Percentiles rank a stretch among this genome's conserved stretches.
Conservation (phyloP, 2,329 filamentous ascomycete species). For the Bipolaris gigantea region DNA sequence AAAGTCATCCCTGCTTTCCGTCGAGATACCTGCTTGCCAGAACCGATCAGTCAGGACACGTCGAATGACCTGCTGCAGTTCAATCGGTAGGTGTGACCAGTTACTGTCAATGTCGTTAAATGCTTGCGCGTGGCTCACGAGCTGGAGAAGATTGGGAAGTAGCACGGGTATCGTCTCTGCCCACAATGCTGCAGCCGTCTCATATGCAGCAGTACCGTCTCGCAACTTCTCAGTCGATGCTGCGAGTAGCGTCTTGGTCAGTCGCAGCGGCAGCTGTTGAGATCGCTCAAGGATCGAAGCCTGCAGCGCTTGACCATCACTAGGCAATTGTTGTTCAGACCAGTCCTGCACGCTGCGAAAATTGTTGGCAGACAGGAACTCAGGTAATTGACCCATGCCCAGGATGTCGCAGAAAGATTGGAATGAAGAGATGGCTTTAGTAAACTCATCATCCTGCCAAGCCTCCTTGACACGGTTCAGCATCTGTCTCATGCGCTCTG, state of each 20-base stretch:
- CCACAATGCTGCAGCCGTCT: constrained; percentile 81
- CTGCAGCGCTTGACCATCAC: constrained; percentile 78
- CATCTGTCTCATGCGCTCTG: constrained; percentile 73
- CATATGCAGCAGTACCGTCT: constrained; percentile 70
- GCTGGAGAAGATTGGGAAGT: constrained; percentile 81
- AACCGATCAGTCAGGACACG: constrained; percentile 91
- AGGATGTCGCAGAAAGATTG: constrained; percentile 77
- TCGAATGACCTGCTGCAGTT: constrained; percentile 76
- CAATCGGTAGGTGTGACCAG: constrained; percentile 75
- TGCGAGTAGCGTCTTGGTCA: constrained; percentile 88
- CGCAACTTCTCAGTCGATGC: constrained; percentile 90
- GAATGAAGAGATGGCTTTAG: constrained; percentile 71
- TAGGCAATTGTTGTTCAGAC: constrained; percentile 75
- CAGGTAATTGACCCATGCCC: constrained; percentile 76
- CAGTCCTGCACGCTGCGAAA: constrained; percentile 81
- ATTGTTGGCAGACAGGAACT: constrained; percentile 72
- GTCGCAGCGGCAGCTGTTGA: constrained; percentile 75
- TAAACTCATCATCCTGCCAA: constrained; percentile 75
- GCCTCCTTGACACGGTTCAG: constrained; percentile 77
- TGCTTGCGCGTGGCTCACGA: constrained; percentile 86
- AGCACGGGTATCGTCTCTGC: constrained; percentile 78
- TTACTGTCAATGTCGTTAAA: constrained; percentile 79
- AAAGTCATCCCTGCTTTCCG: constrained; percentile 94
- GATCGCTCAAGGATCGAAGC: constrained; percentile 75
- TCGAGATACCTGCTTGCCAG: constrained; percentile 97